Evolutionary conservation across 257 asterid genomes (phyloP), one percentile per base, ranked within the genome.

Genomic region (Solanum paucissectum): DNA sequence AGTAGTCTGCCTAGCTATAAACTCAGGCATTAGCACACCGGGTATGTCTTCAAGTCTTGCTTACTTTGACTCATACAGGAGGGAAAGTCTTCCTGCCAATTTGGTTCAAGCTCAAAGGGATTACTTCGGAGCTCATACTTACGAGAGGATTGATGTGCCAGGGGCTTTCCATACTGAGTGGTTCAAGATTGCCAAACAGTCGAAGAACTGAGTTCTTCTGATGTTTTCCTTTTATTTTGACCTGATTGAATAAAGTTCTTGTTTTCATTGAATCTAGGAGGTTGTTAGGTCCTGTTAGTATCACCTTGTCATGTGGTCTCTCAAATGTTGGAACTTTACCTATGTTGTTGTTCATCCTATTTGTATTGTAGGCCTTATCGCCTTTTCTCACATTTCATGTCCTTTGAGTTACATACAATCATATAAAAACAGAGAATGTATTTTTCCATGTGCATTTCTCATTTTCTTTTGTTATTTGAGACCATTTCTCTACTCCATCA

Each of bases 21-120:
- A 91, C 90, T 89, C 98, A 1, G 99, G 99, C 71, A 94, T 96
- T 73, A 94, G 98, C 87, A 96, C 98, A 14, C 99, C 99, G 1
- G 99, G 99, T 86, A 96, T 96, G 99, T 95, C 97, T n/a, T 92
- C 98, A 73, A 95, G 98, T 89, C 97, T 96, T 88, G 99, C 99
- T 66, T 96, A 96, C 86, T 96, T 95, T 37, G 99, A 96, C 87
- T 92, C 98, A 0, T 96, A 96, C 85, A 89, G 99, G 84, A 93
- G 99, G 94, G 98, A 76, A 90, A 92, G 97, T 38, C 88, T 95
- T 89, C 98, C 99, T 4, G 99, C 99, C 38, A 96, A 96, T 88
- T 87, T 96, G 95, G 96, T 96, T 38, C 99, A 96, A 66, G 98
- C 99, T 86, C 99, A 96, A 88, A 90, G 99, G 87, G 99, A 96